Conservation (phyloP, 2,329 filamentous ascomycete genomes). For the Cladosporium sp. region DNA sequence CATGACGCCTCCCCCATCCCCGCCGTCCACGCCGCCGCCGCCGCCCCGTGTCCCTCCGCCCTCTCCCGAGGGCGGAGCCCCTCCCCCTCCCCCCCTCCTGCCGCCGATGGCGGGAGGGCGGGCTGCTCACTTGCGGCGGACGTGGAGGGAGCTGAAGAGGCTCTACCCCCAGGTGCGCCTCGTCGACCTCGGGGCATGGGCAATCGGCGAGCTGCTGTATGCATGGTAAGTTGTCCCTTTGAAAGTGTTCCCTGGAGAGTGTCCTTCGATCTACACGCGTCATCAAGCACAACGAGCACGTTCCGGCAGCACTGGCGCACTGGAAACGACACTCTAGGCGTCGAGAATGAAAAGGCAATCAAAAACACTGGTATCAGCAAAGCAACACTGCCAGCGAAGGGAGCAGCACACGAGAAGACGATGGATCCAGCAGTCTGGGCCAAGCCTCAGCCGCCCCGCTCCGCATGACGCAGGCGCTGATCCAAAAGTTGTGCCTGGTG, state of each 20-base stretch:
- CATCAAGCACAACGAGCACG: background rate
- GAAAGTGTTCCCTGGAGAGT: background rate
- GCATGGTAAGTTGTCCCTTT: background rate
- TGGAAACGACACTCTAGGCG: background rate
- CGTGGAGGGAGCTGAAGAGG: background rate
- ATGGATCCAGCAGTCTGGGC: background rate
- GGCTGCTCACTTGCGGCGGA: background rate
- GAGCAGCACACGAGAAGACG: background rate
- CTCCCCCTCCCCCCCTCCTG: background rate
- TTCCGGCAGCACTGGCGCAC: background rate
- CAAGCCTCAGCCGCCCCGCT: constrained; percentile 7
- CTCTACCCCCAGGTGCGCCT: no score
- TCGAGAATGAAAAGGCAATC: no score
- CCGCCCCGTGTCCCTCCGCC: background rate
- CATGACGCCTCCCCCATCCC: background rate
- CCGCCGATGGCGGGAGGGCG: background rate
- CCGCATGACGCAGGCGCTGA: constrained; percentile 7
- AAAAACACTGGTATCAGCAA: background rate
- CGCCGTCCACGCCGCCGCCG: background rate
- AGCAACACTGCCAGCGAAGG: background rate
- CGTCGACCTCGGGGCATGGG: background rate
- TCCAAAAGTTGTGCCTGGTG: background rate
- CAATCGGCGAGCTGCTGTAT: background rate
- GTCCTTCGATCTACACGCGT: background rate
- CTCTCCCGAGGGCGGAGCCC: background rate